Conservation (phyloP, 306 rosid species). For the Corylus avellana region DNA sequence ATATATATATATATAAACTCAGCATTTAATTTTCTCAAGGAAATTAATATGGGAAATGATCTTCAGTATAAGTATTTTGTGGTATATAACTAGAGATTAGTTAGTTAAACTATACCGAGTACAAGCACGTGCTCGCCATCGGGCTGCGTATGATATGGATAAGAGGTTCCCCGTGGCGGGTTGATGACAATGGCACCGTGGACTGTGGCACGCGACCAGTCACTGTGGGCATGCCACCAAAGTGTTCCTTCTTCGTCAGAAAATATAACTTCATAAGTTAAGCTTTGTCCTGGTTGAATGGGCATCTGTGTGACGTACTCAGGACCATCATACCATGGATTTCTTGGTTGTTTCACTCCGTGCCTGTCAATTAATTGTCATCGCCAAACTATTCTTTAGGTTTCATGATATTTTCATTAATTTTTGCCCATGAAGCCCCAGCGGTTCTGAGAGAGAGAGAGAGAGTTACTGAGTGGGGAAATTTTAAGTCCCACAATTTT, state of each 20-base stretch:
- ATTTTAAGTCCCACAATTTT: too few relatives aligned
- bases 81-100: too few relatives aligned
- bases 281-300: slow-evolving; percentile 19
- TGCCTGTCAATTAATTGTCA: slow-evolving; percentile 19
- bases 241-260: slow-evolving; percentile 41
- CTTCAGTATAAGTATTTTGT: too few relatives aligned
- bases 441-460: too few relatives aligned
- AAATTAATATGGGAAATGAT: too few relatives aligned
- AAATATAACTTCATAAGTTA: slow-evolving; percentile 33
- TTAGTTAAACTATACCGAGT: slow-evolving; percentile 18
- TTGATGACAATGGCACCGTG: slow-evolving; percentile 31
- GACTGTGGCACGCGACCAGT: slow-evolving; percentile 41
- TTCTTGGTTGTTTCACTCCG: slow-evolving; percentile 38
- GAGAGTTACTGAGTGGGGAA: background rate
- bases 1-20: too few relatives aligned
- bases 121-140: slow-evolving; percentile 10
- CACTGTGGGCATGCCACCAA: slow-evolving; percentile 56
- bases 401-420: too few relatives aligned
- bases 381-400: too few relatives aligned
- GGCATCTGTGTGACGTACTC: slow-evolving; percentile 41
- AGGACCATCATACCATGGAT: slow-evolving; percentile 48
- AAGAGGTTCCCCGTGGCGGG: background rate
- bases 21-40: too few relatives aligned
- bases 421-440: too few relatives aligned
- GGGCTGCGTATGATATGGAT: slow-evolving; percentile 29